Evolutionary conservation across 140 eudicot genomes (phyloP), one percentile per base, ranked within the genome.

Genomic region (Oenanthe javanica): DNA sequence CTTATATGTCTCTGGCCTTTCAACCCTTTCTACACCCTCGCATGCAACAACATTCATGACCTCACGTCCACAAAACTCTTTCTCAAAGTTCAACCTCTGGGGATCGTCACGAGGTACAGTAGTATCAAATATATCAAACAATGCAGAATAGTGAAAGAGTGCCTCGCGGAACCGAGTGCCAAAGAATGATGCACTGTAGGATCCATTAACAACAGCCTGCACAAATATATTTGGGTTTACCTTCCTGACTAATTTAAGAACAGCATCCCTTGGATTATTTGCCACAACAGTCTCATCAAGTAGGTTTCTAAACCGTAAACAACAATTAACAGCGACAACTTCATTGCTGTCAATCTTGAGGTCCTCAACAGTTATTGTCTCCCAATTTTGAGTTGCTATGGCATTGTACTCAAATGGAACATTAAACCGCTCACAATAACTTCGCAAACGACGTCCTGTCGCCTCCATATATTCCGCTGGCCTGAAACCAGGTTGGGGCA

Each of bases 21-120:
- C 73, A 67, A 67, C 73, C 73, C 73, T 67, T 67, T 67, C 73
- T 36, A 67, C 73, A 67, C 73, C 73, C 73, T 67, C 73, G 31
- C 73, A 67, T 31, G 73, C 73, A 67, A 67, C 73, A 31, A 67
- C 73, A 67, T 67, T 67, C 73, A 67, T 67, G 73, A 67, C 73
- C 73, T 67, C 73, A 0, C 73, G 73, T 45, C 73, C 73, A 31
- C n/a, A 67, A 67, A 67, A 67, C 46, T 67, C 73, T 67, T 21
- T 31, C 73, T 67, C 73, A 5, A 67, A 67, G 73, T 67, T 67
- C 46, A 67, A 67, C 12, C 73, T 67, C 40, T 67, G 73, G 31
- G 73, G 73, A 67, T 36, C 45, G 10, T 67, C 73, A 27, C 73
- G 73, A 67, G 73, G 46, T 12, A 67, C 13, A 67, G 73, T 67